Evolutionary conservation across 2,329 filamentous ascomycete genomes (phyloP).

Genomic region (Parasarocladium wereldwijsianum): DNA sequence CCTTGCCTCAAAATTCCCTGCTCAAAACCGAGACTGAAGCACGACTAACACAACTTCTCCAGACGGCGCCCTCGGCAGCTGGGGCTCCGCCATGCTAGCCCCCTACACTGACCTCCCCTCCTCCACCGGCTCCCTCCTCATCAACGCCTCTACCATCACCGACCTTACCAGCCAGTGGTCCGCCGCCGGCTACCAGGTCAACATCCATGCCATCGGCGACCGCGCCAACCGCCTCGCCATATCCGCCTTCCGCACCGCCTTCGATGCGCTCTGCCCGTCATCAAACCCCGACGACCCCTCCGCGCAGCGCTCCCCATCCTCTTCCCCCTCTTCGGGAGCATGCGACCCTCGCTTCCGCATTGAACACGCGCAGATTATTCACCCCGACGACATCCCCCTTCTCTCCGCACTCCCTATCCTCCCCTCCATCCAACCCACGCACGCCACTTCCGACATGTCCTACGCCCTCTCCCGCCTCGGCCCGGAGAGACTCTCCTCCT

Average conservation of each 20-base stretch:
- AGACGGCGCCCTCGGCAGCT: slow-evolving; percentile 58
- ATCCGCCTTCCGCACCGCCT: slow-evolving; percentile 43
- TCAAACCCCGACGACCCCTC: slow-evolving; percentile 18
- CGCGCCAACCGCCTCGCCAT: slow-evolving; percentile 50
- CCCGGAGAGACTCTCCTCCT: slow-evolving; percentile 30
- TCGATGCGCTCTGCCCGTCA: slow-evolving; percentile 36
- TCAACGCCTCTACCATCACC: slow-evolving; percentile 45
- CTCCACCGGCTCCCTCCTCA: slow-evolving; percentile 48
- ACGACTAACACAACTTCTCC: slow-evolving; percentile 4
- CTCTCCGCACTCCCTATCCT: slow-evolving; percentile 46
- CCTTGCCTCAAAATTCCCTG: too few relatives aligned
- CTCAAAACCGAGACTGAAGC: too few relatives aligned
- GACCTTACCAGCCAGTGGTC: slow-evolving; percentile 43
- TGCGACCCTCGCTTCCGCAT: slow-evolving; percentile 48
- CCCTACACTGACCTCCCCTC: slow-evolving; percentile 51
- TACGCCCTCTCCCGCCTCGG: slow-evolving; percentile 50
- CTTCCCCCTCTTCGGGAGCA: too few relatives aligned
- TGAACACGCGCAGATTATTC: slow-evolving; percentile 58
- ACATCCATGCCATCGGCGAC: slow-evolving; percentile 61
- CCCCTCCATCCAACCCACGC: slow-evolving; percentile 56
- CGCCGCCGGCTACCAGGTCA: slow-evolving; percentile 47
- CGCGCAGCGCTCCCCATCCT: slow-evolving; percentile 27
- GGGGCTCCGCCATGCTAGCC: slow-evolving; percentile 58
- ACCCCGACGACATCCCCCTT: slow-evolving; percentile 46
- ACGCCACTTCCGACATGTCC: slow-evolving; percentile 57